These are phyloP conservation scores for Arthrobotrys sinensis DNA, from an alignment of 2,329 filamentous ascomycete genomes.

Conservation along the genomic window DNA sequence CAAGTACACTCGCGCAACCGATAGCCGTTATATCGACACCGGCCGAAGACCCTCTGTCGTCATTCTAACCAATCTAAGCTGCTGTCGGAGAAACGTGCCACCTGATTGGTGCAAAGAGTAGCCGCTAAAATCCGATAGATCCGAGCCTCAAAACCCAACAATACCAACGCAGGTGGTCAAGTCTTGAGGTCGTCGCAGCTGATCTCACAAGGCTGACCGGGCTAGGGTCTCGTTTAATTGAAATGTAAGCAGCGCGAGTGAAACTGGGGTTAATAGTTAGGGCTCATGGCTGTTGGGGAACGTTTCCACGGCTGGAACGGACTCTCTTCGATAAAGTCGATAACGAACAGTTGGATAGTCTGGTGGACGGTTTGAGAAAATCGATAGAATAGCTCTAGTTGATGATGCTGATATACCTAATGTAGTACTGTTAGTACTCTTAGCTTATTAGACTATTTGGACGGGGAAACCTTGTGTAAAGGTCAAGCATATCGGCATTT, in stretches of 20 bases:
- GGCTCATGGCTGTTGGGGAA: no score
- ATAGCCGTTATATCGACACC: conserved; percentile 23
- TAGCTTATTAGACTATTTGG: no score
- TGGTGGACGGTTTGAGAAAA: no score
- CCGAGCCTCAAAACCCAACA: conserved; percentile 32
- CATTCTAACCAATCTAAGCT: conserved; percentile 54
- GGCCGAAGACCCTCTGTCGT: conserved; percentile 31
- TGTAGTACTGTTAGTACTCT: no score
- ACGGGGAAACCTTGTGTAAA: no score
- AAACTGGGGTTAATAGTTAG: no score
- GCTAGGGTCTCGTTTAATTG: background rate
- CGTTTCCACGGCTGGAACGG: no score
- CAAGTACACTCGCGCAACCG: conserved; percentile 15
- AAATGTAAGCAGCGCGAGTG: background rate
- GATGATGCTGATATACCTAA: no score
- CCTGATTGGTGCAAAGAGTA: conserved; percentile 30
- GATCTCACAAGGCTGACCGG: background rate
- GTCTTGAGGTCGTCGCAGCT: background rate
- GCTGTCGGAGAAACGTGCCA: conserved; percentile 43
- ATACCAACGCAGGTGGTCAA: conserved; percentile 9
- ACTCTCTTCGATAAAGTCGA: no score
- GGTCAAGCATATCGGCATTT: no score
- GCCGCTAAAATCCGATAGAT: conserved; percentile 35
- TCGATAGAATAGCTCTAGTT: no score
- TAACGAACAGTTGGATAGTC: no score